Conservation (phyloP, 768 basidiomycete species). For the Hemileccinum impolitum region DNA sequence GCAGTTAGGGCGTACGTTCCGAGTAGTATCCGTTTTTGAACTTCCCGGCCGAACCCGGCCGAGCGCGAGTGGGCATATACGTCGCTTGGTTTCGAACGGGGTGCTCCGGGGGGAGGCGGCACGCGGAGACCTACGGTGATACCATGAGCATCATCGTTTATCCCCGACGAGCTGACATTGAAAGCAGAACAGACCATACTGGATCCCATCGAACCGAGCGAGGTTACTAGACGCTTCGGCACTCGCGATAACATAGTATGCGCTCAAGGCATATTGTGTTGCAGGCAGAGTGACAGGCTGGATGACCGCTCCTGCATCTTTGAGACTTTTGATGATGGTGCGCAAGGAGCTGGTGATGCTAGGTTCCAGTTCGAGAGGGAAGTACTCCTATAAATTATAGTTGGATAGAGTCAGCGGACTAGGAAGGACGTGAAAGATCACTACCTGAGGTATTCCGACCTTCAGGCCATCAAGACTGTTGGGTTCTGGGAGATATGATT, state of each 20-base stretch:
- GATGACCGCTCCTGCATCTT: slow-evolving; percentile 58
- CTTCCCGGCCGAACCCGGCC: slow-evolving; percentile 77
- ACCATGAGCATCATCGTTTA: background rate
- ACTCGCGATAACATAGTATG: slow-evolving; percentile 94
- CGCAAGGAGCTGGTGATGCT: slow-evolving; percentile 46
- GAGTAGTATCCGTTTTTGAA: slow-evolving; percentile 79
- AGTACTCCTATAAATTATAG: slow-evolving; percentile 58
- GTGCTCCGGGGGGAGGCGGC: slow-evolving; percentile 38
- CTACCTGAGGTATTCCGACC: slow-evolving; percentile 75
- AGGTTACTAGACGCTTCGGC: slow-evolving; percentile 94
- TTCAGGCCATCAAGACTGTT: slow-evolving; percentile 48
- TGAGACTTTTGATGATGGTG: slow-evolving; percentile 39
- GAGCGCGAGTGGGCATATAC: slow-evolving; percentile 69
- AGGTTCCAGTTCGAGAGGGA: slow-evolving; percentile 61
- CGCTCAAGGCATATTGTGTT: slow-evolving; percentile 73
- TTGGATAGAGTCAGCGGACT: background rate
- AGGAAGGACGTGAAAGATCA: background rate
- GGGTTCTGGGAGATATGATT: slow-evolving; percentile 3
- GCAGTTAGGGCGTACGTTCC: slow-evolving; percentile 92
- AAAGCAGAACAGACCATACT: slow-evolving; percentile 58
- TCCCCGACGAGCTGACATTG: background rate
- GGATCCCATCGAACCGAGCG: slow-evolving; percentile 84
- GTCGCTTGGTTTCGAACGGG: slow-evolving; percentile 47
- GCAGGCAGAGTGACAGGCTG: slow-evolving; percentile 71
- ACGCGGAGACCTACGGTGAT: slow-evolving; percentile 46